Conservation (phyloP, 2,329 filamentous ascomycete species). For the Monosporascus sp. region DNA sequence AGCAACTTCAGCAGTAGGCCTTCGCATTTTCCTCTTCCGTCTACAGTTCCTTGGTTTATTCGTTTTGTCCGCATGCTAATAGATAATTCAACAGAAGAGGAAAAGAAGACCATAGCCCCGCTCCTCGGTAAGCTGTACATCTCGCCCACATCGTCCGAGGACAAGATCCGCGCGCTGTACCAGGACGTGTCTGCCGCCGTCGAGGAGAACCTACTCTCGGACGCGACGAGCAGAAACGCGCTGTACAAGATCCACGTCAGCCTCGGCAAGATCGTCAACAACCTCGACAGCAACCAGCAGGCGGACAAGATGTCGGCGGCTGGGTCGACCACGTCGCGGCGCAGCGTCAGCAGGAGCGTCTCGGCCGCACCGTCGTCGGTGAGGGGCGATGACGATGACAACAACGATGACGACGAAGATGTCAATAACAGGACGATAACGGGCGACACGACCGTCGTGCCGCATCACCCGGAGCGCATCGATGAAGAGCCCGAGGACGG, state of each 20-base stretch:
- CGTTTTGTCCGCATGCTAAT: constrained; percentile 21
- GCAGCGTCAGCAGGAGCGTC: constrained; percentile 15
- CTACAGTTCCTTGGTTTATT: neutral
- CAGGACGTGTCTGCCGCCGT: constrained; percentile 56
- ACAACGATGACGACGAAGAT: constrained; percentile 42
- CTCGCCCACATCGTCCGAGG: constrained; percentile 57
- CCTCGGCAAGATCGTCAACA: constrained; percentile 63
- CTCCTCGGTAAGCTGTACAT: constrained; percentile 81
- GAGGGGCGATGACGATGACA: constrained; percentile 30
- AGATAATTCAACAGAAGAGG: constrained; percentile 55
- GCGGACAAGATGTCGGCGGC: constrained; percentile 15
- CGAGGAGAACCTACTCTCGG: constrained; percentile 54
- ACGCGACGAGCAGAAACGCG: constrained; percentile 57
- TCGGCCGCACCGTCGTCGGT: constrained; percentile 11
- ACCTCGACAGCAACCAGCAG: constrained; percentile 44
- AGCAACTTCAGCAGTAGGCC: constrained; percentile 62
- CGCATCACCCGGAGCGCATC: neutral
- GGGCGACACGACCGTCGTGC: neutral
- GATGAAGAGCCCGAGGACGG: neutral
- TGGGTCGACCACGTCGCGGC: neutral
- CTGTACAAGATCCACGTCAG: constrained; percentile 64
- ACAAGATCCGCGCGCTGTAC: constrained; percentile 54
- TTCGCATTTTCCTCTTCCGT: neutral
- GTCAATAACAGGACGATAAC: neutral
- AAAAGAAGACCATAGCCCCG: constrained; percentile 74